A percentile compares a stretch with the other conserved stretches of the same genome.
Conservation (phyloP, 495 filamentous ascomycete species). For the Beverwykella pulmonaria region DNA sequence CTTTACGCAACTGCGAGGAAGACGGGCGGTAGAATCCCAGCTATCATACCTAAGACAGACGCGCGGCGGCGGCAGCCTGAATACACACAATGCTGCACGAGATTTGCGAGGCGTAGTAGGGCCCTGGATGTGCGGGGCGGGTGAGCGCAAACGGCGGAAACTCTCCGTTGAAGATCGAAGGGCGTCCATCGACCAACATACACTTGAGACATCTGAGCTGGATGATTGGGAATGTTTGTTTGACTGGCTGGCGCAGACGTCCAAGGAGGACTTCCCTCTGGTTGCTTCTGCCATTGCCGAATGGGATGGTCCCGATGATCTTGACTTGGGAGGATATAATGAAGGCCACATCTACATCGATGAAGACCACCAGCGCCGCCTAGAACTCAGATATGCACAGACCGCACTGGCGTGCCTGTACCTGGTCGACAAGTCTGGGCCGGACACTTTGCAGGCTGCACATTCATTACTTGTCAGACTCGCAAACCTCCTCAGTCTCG, state of each 20-base stretch:
- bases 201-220: constrained; percentile 24
- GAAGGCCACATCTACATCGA: constrained; percentile 51
- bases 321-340: constrained; percentile 74
- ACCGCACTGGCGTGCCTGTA: constrained; percentile 75
- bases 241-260: constrained; percentile 74
- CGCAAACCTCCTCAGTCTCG: constrained; percentile 61
- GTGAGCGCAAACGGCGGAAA: constrained; percentile 62
- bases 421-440: constrained; percentile 61
- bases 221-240: constrained; percentile 78
- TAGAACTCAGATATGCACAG: constrained; percentile 69
- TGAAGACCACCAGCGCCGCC: constrained; percentile 55
- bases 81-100: constrained; percentile 51
- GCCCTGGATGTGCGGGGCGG: constrained; percentile 79
- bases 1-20: constrained; percentile 65
- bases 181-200: constrained; percentile 2
- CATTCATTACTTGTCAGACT: constrained; percentile 65
- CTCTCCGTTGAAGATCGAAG: constrained; percentile 41
- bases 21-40: constrained; percentile 66
- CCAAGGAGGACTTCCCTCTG: constrained; percentile 49
- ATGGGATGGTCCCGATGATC: constrained; percentile 81
- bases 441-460: constrained; percentile 62
- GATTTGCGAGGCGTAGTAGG: constrained; percentile 77
- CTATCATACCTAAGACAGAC: constrained; percentile 61
- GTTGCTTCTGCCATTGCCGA: constrained; percentile 66
- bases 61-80: constrained; percentile 28